phyloP scores from a whole-genome alignment of 2,329 filamentous ascomycete genomes.

The Beauveria scarabaeidicola region DNA sequence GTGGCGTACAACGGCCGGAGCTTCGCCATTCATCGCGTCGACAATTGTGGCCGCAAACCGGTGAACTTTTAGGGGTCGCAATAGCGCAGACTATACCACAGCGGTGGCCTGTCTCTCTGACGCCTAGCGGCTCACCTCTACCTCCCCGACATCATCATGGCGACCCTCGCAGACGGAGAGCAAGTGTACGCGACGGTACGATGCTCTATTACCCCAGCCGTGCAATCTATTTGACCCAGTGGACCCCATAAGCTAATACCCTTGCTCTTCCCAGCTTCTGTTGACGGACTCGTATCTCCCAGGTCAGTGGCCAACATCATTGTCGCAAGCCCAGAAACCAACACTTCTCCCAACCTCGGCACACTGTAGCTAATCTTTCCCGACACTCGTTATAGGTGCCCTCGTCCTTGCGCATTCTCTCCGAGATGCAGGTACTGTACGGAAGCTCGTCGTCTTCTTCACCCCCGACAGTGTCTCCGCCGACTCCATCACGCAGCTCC shows the following conservation, averaged over 20 bases:
- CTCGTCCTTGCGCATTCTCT: constrained; percentile 91
- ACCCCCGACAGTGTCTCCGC: constrained; percentile 70
- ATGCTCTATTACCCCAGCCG: neutral
- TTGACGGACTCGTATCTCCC: constrained; percentile 89
- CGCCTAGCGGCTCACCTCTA: neutral
- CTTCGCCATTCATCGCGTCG: neutral
- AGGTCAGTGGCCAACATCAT: constrained; percentile 44
- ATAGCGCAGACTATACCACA: neutral
- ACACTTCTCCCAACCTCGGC: constrained; percentile 16
- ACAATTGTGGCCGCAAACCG: neutral
- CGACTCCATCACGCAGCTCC: constrained; percentile 67
- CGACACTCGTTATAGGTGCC: constrained; percentile 57
- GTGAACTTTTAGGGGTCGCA: neutral
- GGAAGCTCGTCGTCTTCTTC: constrained; percentile 77
- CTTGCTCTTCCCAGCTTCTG: constrained; percentile 57
- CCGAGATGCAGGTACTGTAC: constrained; percentile 78
- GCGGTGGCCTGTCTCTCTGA: neutral
- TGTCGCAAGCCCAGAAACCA: constrained; percentile 10
- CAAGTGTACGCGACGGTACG: constrained; percentile 51
- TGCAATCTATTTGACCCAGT: neutral
- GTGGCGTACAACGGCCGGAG: neutral
- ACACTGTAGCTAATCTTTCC: constrained; percentile 9
- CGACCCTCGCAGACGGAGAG: constrained; percentile 32
- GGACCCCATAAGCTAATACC: neutral
- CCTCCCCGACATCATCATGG: neutral